phyloP scores from a whole-genome alignment of 129 eudicot species.

The Glebionis coronaria region DNA sequence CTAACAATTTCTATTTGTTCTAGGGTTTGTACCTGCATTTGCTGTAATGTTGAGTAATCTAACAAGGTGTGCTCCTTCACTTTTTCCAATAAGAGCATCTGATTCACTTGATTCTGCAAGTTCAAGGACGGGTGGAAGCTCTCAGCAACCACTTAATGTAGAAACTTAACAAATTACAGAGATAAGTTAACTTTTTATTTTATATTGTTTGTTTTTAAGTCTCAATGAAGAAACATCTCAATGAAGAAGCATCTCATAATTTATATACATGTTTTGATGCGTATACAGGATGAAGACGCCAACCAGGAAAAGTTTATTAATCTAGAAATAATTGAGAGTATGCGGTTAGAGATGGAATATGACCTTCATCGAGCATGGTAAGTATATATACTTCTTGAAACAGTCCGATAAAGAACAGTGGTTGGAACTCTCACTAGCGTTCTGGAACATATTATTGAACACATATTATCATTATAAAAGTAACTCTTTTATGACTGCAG shows the following conservation, averaged over 20 bases:
- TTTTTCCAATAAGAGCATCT: slow-evolving; percentile 91
- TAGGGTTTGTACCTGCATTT: too few relatives aligned
- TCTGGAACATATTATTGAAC: too few relatives aligned
- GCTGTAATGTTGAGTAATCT: slow-evolving; percentile 7
- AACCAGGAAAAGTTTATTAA: too few relatives aligned
- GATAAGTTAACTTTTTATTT: slow-evolving; percentile 36
- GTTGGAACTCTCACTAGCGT: too few relatives aligned
- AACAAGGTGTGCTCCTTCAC: slow-evolving; percentile 62
- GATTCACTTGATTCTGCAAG: slow-evolving; percentile 67
- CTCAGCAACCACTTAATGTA: slow-evolving; percentile 27
- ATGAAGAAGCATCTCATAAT: not conserved
- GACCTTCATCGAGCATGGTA: slow-evolving; percentile 71
- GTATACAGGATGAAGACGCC: slow-evolving; percentile 40
- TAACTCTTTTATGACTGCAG: too few relatives aligned
- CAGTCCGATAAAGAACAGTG: too few relatives aligned
- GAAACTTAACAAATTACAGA: slow-evolving; percentile 36
- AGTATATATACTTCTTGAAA: not conserved
- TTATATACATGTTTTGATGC: not conserved
- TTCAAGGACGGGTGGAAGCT: slow-evolving; percentile 58
- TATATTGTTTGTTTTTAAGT: too few relatives aligned
- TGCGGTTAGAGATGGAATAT: slow-evolving; percentile 72
- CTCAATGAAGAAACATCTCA: not conserved
- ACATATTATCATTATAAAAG: too few relatives aligned
- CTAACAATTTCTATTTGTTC: too few relatives aligned
- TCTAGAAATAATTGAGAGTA: slow-evolving; percentile 51